Evolutionary conservation across 345 rosid genomes (phyloP).

Genomic region (Laguncularia racemosa): DNA sequence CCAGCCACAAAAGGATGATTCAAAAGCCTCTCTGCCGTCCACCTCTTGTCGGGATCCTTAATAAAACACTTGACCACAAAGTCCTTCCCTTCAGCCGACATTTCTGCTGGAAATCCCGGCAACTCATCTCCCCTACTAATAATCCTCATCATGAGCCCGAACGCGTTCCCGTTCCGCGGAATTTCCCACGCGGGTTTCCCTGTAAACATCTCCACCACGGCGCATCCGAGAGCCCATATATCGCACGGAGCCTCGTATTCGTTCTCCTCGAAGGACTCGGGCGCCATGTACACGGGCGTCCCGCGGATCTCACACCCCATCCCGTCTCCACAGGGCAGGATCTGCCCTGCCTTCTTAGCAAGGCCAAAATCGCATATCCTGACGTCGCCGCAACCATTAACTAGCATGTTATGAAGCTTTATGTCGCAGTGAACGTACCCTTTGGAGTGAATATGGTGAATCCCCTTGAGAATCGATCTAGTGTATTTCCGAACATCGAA

Average conservation of each 20-base stretch:
- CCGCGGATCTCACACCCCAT: constrained; percentile 42
- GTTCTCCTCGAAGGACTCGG: constrained; percentile 54
- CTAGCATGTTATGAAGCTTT: constrained; percentile 28
- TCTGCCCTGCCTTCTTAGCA: constrained; percentile 33
- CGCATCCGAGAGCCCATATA: constrained; percentile 86
- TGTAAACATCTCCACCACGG: constrained; percentile 64
- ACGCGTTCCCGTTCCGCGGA: constrained; percentile 19
- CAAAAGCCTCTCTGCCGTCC: constrained; percentile 76
- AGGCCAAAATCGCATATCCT: constrained; percentile 79
- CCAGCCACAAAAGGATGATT: constrained; percentile 48
- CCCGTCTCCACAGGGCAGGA: neutral
- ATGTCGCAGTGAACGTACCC: constrained; percentile 57
- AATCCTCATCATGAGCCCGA: constrained; percentile 44
- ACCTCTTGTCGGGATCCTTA: constrained; percentile 45
- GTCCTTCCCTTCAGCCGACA: constrained; percentile 68
- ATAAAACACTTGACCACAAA: constrained; percentile 57
- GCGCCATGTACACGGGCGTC: constrained; percentile 73
- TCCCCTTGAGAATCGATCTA: constrained; percentile 44
- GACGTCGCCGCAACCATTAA: constrained; percentile 26
- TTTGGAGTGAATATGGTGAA: constrained; percentile 43
- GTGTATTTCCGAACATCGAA: constrained; percentile 40
- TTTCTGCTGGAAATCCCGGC: constrained; percentile 46
- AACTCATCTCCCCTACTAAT: constrained; percentile 42
- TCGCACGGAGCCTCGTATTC: constrained; percentile 67
- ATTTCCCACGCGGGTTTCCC: constrained; percentile 60